Evolutionary conservation across 768 basidiomycete species (phyloP).

Genomic region (Cytidiella melzeri): DNA sequence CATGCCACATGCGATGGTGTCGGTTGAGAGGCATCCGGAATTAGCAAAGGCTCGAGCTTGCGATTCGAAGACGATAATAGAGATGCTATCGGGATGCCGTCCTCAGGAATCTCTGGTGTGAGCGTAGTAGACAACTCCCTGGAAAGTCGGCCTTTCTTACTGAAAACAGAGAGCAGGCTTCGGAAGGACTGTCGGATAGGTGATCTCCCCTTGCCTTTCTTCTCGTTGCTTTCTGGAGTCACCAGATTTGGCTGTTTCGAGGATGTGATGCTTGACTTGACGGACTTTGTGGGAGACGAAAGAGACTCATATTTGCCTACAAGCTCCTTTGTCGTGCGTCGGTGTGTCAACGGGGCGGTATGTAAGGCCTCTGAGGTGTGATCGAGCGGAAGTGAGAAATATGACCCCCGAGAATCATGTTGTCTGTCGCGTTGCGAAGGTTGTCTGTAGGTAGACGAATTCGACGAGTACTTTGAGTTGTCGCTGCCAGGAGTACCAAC

Average conservation of each 20-base stretch:
- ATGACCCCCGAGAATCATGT: slow-evolving; percentile 11
- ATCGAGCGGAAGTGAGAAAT: slow-evolving; percentile 13
- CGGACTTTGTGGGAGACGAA: background rate
- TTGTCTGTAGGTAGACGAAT: background rate
- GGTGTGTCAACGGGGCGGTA: slow-evolving; percentile 13
- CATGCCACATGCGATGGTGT: slow-evolving; percentile 8
- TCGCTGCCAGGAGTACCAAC: background rate
- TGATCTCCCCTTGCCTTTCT: slow-evolving; percentile 42
- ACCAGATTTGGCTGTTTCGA: background rate
- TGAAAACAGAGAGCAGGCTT: slow-evolving; percentile 58
- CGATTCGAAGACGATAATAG: background rate
- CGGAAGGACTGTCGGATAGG: slow-evolving; percentile 60
- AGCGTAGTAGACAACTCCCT: background rate
- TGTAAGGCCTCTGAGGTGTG: too few relatives aligned
- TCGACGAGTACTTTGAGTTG: background rate
- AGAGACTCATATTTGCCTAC: slow-evolving; percentile 51
- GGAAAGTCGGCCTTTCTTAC: slow-evolving; percentile 30
- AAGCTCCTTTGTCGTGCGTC: slow-evolving; percentile 41
- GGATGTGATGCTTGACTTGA: slow-evolving; percentile 10
- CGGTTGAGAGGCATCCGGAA: background rate
- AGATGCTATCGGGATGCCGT: background rate
- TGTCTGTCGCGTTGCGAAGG: background rate
- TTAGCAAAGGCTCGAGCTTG: background rate
- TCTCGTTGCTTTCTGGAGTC: slow-evolving; percentile 8
- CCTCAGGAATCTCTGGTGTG: background rate